Percentiles rank a stretch among this genome's conserved stretches.
Evolutionary conservation across 2,329 filamentous ascomycete species (phyloP).

Genomic region (Cercospora brassicicola): DNA sequence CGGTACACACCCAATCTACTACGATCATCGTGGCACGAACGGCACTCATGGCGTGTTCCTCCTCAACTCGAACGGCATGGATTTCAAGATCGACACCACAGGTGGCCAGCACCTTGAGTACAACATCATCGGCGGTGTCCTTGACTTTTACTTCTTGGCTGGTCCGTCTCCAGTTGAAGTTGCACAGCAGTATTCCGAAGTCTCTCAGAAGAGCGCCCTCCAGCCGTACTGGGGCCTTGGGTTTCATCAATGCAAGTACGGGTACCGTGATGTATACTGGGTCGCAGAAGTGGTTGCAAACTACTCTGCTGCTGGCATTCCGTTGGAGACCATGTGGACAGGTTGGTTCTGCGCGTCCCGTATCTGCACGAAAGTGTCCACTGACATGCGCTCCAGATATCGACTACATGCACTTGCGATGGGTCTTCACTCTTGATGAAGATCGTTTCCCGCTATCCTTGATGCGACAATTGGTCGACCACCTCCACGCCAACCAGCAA

Average conservation of each 20-base stretch:
- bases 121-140: constrained; percentile 72
- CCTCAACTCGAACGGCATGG: constrained; percentile 72
- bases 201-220: constrained; percentile 52
- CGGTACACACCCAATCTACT: constrained; percentile 72
- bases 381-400: constrained; percentile 35
- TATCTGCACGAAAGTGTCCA: background rate
- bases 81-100: constrained; percentile 69
- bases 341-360: constrained; percentile 49
- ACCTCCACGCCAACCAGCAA: constrained; percentile 50
- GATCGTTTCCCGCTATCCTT: constrained; percentile 61
- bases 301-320: constrained; percentile 65
- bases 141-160: constrained; percentile 62
- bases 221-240: constrained; percentile 56
- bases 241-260: constrained; percentile 54
- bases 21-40: constrained; percentile 62
- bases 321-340: constrained; percentile 72
- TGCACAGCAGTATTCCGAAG: constrained; percentile 52
- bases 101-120: constrained; percentile 72
- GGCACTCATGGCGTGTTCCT: constrained; percentile 67
- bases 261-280: constrained; percentile 60
- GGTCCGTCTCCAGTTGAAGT: constrained; percentile 51
- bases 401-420: constrained; percentile 47
- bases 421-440: constrained; percentile 65
- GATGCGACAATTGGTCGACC: constrained; percentile 63
- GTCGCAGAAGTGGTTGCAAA: constrained; percentile 66